These are phyloP conservation scores for Elongisporangium undulatum DNA, from an alignment of 352 stramenopile genomes.

Conservation along the genomic window DNA sequence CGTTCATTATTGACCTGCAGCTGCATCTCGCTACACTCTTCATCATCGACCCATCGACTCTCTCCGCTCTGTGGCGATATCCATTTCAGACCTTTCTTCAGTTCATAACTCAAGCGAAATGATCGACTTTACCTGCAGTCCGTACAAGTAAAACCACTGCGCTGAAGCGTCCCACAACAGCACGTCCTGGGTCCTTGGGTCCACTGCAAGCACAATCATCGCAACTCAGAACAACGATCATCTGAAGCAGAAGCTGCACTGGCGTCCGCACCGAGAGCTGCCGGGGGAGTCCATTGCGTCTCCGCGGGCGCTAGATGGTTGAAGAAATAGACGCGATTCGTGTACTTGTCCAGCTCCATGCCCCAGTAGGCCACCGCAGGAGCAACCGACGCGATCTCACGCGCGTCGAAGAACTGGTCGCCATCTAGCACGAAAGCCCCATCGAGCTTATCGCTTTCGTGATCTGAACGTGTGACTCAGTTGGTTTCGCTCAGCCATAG, in stretches of 20 bases:
- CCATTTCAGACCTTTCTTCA: slow-evolving; percentile 5
- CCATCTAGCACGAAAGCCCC: slow-evolving; percentile 13
- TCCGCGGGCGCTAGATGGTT: slow-evolving; percentile 7
- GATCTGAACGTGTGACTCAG: too few species aligned
- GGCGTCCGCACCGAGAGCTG: slow-evolving; percentile 6
- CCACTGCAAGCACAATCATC: slow-evolving; percentile 3
- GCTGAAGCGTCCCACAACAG: slow-evolving; percentile 12
- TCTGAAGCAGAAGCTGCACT: neutral
- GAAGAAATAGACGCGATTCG: slow-evolving; percentile 9
- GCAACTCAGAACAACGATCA: neutral
- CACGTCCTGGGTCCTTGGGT: slow-evolving; percentile 12
- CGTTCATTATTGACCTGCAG: neutral
- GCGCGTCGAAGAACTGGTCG: slow-evolving; percentile 14
- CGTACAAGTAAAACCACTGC: slow-evolving; percentile 17
- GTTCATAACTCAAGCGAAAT: neutral
- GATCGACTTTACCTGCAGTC: slow-evolving; percentile 7
- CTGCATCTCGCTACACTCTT: slow-evolving; percentile 4
- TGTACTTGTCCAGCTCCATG: slow-evolving; percentile 10
- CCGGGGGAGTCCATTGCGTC: slow-evolving; percentile 12
- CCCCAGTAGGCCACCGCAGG: slow-evolving; percentile 4
- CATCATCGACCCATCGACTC: slow-evolving; percentile 9
- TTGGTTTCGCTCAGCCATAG: too few species aligned
- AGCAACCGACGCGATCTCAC: slow-evolving; percentile 3
- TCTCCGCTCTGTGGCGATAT: slow-evolving; percentile 2
- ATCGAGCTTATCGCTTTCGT: neutral